Evolutionary conservation across 2,329 filamentous ascomycete species (phyloP).

Genomic region (Fonsecaea nubica): DNA sequence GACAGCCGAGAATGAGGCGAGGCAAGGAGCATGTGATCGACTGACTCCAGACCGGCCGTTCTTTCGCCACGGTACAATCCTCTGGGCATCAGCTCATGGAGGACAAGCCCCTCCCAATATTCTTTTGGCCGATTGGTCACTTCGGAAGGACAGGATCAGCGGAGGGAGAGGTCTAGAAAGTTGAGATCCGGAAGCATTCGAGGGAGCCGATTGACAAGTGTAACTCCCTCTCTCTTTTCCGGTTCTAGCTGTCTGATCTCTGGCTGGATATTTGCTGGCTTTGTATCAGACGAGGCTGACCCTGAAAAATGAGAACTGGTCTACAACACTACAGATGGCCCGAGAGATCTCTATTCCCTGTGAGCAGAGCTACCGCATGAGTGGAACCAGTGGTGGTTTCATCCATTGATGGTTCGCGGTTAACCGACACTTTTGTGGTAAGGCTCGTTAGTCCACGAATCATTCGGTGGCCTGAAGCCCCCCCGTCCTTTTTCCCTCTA

Average conservation of each 20-base stretch:
- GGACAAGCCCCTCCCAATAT: background rate
- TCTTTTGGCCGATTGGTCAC: background rate
- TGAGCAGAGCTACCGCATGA: background rate
- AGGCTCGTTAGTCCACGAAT: background rate
- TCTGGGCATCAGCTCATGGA: background rate
- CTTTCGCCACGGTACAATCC: background rate
- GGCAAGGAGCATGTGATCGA: background rate
- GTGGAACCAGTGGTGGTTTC: background rate
- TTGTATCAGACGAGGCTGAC: background rate
- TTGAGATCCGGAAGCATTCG: background rate
- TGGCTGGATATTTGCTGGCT: background rate
- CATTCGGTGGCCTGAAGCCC: constrained; percentile 22
- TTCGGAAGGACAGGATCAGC: background rate
- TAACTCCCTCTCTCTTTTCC: background rate
- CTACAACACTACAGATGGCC: background rate
- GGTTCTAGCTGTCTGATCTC: background rate
- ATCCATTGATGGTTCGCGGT: background rate
- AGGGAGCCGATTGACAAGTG: background rate
- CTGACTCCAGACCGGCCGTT: background rate
- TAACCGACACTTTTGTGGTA: background rate
- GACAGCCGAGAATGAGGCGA: background rate
- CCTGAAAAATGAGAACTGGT: background rate
- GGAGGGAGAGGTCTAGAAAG: background rate
- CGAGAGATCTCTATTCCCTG: background rate
- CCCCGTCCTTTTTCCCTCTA: constrained; percentile 32